Conservation (phyloP, 495 filamentous ascomycete genomes). For the Physcia stellaris region DNA sequence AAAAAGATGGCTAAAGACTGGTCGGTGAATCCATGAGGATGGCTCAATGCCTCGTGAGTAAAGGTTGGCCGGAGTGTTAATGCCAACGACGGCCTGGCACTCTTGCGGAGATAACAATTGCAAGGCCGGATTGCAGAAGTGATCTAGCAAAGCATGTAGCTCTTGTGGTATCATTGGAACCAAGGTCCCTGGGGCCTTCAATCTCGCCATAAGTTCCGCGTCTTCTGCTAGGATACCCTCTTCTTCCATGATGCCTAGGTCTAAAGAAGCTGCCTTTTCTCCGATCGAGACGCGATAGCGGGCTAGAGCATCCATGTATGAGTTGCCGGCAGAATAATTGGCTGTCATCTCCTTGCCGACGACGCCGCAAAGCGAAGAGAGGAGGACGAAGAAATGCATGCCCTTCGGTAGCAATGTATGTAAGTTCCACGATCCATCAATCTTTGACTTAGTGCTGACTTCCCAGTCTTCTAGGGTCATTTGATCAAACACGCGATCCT, state of each 20-base stretch:
- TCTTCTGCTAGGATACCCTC: conserved; percentile 14
- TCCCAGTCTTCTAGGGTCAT: conserved; percentile 37
- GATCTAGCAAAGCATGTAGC: too few relatives aligned
- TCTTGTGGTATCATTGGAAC: too few relatives aligned
- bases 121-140: too few relatives aligned
- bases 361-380: conserved; percentile 46
- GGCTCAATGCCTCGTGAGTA: too few relatives aligned
- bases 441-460: conserved; percentile 37
- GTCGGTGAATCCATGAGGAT: too few relatives aligned
- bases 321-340: conserved; percentile 51
- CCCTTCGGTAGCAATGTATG: not conserved
- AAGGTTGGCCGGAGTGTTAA: too few relatives aligned
- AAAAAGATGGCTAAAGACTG: too few relatives aligned
- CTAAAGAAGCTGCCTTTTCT: conserved; percentile 12
- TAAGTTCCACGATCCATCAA: conserved; percentile 33
- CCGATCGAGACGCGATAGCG: conserved; percentile 15
- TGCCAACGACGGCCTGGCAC: too few relatives aligned
- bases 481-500: conserved; percentile 43
- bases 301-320: conserved; percentile 37
- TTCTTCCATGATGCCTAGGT: conserved; percentile 17
- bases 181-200: too few relatives aligned
- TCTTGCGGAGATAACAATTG: too few relatives aligned
- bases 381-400: conserved; percentile 56
- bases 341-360: conserved; percentile 48
- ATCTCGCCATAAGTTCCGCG: too few relatives aligned